phyloP scores from a whole-genome alignment of 805 yeast genomes.

The Lipomyces sp. region DNA sequence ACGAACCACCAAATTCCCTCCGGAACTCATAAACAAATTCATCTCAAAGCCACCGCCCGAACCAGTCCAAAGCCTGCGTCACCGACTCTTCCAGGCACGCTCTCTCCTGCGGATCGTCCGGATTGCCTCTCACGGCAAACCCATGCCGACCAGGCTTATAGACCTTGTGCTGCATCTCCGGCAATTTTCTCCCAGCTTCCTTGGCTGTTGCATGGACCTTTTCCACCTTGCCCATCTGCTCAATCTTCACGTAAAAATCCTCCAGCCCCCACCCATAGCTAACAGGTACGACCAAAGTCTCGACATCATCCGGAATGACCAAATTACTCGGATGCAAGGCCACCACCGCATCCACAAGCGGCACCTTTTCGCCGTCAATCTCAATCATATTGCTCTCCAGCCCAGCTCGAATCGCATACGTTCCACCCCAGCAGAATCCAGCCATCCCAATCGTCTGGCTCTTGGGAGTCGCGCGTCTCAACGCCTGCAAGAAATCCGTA shows the following conservation, averaged over 20 bases:
- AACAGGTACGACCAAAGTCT: slow-evolving; percentile 10
- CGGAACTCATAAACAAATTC: not conserved
- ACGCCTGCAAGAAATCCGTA: slow-evolving; percentile 11
- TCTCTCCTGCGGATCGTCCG: slow-evolving; percentile 11
- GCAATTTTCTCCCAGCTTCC: slow-evolving; percentile 8
- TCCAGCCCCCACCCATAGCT: slow-evolving; percentile 11
- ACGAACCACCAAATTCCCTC: not conserved
- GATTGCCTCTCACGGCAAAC: slow-evolving; percentile 11
- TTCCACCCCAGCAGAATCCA: slow-evolving; percentile 39
- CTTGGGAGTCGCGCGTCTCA: slow-evolving; percentile 12
- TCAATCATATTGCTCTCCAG: slow-evolving; percentile 3
- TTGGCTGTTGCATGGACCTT: slow-evolving; percentile 3
- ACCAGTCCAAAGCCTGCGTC: slow-evolving; percentile 9
- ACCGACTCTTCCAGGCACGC: slow-evolving; percentile 11
- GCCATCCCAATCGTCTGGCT: slow-evolving; percentile 7
- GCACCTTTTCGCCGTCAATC: slow-evolving; percentile 8
- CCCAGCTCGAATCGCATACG: slow-evolving; percentile 19
- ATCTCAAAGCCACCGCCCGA: slow-evolving; percentile 8
- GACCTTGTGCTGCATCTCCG: slow-evolving; percentile 12
- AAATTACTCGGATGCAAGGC: slow-evolving; percentile 7
- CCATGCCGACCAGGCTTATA: slow-evolving; percentile 11
- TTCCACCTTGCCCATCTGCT: slow-evolving; percentile 8
- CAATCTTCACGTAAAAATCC: not conserved
- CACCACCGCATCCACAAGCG: slow-evolving; percentile 12
- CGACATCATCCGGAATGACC: slow-evolving; percentile 7